Base-by-base conservation (phyloP, 768 basidiomycete species). In the Infundibulicybe gibba region DNA sequence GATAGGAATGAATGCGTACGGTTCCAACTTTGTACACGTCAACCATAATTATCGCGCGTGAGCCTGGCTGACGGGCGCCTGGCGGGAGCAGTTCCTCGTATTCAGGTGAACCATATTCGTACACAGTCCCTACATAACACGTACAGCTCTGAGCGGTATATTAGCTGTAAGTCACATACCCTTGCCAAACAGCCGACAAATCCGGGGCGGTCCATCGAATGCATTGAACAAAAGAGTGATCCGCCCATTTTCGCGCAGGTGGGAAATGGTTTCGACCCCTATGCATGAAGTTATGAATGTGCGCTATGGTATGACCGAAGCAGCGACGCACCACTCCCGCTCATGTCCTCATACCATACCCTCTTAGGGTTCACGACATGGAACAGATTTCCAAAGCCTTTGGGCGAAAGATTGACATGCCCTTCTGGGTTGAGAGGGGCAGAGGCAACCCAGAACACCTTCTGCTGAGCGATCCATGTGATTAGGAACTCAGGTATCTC, bases 311-410 rank as follows among this genome's bases (percentile, higher is more conserved):
- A 31, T 38, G 6, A 38, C 35, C n/a, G 10, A 38, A 14, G 35
- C 35, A 4, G 10, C 35, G 11, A 67, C 75, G 33, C 44, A 79
- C 80, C 81, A 54, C 80, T 83, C 6, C 83, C 83, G 6, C 75
- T 78, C 51, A 83, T 63, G 54, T 86, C 83, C 52, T 85, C 81
- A 52, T 86, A 85, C 83, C 83, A 85, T 9, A 80, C 77, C 17
- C 60, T 68, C 20, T 66, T 76, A 33, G 67, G 58, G 43, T 73
- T 62, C 10, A 74, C 67, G 43, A 81, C 57, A 49, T 78, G 75
- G 53, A 85, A 80, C 11, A 72, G 72, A 3, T 75, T 73, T 35
- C 69, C 61, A 32, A 66, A 64, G 30, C 81, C 80, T 51, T 85
- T 85, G 1, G 81, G 81, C 1, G 80, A 83, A 19, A 85, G 61